Evolutionary conservation across 257 asterid genomes (phyloP), one percentile per base, ranked within the genome.

Genomic region (Przewalskia tangutica): DNA sequence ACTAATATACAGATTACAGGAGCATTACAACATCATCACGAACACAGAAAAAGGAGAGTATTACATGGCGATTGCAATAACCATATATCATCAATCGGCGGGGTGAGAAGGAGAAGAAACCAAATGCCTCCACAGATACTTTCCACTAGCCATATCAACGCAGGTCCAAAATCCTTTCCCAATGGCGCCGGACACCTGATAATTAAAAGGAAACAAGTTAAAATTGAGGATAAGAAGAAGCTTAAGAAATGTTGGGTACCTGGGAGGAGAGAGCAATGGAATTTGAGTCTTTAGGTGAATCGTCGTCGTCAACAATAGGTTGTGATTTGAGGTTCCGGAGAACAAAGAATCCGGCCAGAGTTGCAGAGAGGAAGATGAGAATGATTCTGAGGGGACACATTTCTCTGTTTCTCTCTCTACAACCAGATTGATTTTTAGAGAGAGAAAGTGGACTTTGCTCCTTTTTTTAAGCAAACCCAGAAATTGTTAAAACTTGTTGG

Each of bases 111-210:
- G 71, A 40, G 93, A 81, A 12, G 91, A 87, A 80, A 87, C 89
- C 87, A 95, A 85, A 86, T 87, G 91, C 92, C 93, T 93, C 98
- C 98, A 95, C 55, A 95, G 89, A 82, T 95, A 95, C 51, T 71
- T 91, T 34, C 98, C 98, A 85, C 94, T 95, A 7, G 98, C 97
- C 98, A 93, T 90, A 85, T 95, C 98, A 79, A 95, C 97, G 78
- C 84, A 89, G 2, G 90, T 89, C 97, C 98, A 95, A 56, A 93
- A 93, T 59, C 95, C 95, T 81, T 84, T 89, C 70, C 88, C 90
- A 53, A 89, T 83, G 13, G 85, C 91, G 60, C 88, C 80, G 81
- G 84, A 86, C 48, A 89, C 90, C 98, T 95, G 80, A 77, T 42
- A 77, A 55, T 51, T 50, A 11, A 0, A 32, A 9, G 2, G 23